Evolutionary conservation across 306 rosid species (phyloP).

Genomic region (Casuarina cunninghamiana): DNA sequence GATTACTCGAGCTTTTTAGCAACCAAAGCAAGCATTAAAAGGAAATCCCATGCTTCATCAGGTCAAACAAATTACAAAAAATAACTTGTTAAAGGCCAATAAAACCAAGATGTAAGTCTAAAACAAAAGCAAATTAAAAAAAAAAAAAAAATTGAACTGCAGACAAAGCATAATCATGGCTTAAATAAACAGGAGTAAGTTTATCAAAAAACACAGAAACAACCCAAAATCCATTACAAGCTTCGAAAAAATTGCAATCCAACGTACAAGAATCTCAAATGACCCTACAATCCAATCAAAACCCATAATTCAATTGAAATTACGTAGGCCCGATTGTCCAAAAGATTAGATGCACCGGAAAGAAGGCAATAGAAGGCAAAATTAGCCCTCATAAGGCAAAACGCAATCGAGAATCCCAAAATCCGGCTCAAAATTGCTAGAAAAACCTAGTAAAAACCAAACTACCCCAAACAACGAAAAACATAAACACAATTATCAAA

Average conservation of each 20-base stretch:
- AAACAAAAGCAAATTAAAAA: not conserved
- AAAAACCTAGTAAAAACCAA: not conserved
- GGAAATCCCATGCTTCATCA: not conserved
- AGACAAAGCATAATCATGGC: not conserved
- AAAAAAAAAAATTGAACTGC: not conserved
- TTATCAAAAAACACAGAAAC: no score
- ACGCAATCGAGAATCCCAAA: not conserved
- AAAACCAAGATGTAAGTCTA: not conserved
- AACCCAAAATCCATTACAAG: not conserved
- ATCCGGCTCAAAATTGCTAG: not conserved
- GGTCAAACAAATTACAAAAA: not conserved
- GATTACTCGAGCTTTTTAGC: no score
- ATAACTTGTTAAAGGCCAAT: not conserved
- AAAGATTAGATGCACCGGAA: not conserved
- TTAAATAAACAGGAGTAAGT: not conserved
- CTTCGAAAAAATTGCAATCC: not conserved
- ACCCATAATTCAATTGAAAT: not conserved
- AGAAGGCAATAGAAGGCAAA: not conserved
- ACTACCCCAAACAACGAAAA: not conserved
- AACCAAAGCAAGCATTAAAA: conserved; percentile 3
- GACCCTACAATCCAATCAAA: not conserved
- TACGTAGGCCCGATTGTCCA: not conserved
- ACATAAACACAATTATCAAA: not conserved
- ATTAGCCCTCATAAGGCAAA: not conserved
- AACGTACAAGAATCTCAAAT: not conserved